Conservation (phyloP, 169 alveolate species). For the Plasmodium gaboni region DNA sequence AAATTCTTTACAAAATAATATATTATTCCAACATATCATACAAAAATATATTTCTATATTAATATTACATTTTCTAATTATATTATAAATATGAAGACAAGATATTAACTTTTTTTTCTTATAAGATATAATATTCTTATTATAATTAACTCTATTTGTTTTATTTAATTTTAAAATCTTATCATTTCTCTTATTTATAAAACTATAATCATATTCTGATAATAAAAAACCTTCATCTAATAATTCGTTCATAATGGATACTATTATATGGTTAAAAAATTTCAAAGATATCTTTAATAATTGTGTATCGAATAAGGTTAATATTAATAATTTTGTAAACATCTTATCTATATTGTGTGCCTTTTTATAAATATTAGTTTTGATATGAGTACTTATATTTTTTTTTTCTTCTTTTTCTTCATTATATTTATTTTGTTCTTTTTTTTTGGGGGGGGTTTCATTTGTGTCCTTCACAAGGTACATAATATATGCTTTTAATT, state of each 20-base stretch:
- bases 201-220: constrained; percentile 11
- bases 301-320: constrained; percentile 48
- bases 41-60: constrained; percentile 39
- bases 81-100: constrained; percentile 22
- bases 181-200: not conserved
- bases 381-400: not conserved
- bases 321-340: constrained; percentile 20
- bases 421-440: not conserved
- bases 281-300: constrained; percentile 57
- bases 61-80: constrained; percentile 34
- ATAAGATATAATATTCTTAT: not conserved
- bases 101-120: not conserved
- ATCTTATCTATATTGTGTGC: constrained; percentile 22
- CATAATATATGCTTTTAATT: not conserved
- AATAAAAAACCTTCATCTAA: constrained; percentile 40
- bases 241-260: constrained; percentile 47
- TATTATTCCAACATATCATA: constrained; percentile 68
- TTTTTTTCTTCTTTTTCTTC: not conserved
- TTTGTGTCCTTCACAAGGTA: not conserved
- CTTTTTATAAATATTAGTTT: not conserved
- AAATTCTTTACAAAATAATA: constrained; percentile 59
- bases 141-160: not conserved
- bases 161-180: not conserved
- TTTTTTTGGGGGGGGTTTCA: not conserved
- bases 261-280: constrained; percentile 34